These are phyloP conservation scores for Dispira simplex DNA, from an alignment of 192 early-diverging fungal genomes.

Conservation along the genomic window DNA sequence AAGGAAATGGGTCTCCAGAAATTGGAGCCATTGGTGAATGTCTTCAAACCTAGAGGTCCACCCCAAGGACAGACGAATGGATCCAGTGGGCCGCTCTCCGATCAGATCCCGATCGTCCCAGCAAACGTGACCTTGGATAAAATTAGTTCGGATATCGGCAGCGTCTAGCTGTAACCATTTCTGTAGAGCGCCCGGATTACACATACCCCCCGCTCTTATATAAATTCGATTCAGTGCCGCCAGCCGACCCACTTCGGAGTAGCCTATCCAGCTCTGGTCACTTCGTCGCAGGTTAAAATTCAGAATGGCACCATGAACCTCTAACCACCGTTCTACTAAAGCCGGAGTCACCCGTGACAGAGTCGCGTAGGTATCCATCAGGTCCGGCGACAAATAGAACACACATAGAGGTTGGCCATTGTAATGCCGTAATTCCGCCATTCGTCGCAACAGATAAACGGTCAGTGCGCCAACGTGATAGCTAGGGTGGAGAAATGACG, in stretches of 20 bases:
- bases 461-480: slow-evolving; percentile 33
- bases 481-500: slow-evolving; percentile 21
- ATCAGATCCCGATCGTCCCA: slow-evolving; percentile 60
- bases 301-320: slow-evolving; percentile 41
- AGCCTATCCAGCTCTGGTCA: slow-evolving; percentile 40
- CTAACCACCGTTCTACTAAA: neutral
- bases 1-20: slow-evolving; percentile 42
- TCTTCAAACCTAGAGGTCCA: slow-evolving; percentile 46
- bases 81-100: slow-evolving; percentile 48
- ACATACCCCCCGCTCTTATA: slow-evolving; percentile 56
- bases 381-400: slow-evolving; percentile 18
- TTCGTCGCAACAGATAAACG: slow-evolving; percentile 17
- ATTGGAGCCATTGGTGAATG: slow-evolving; percentile 34
- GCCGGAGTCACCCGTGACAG: neutral
- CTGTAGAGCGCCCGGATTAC: slow-evolving; percentile 68
- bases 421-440: slow-evolving; percentile 33
- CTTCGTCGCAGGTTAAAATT: slow-evolving; percentile 49
- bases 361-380: neutral
- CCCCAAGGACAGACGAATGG: slow-evolving; percentile 66
- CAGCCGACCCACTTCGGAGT: slow-evolving; percentile 44
- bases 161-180: slow-evolving; percentile 41
- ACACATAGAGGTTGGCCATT: slow-evolving; percentile 33
- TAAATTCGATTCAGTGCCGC: slow-evolving; percentile 49
- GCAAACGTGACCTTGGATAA: slow-evolving; percentile 44
- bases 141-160: slow-evolving; percentile 30